Percentiles rank a stretch among this genome's conserved stretches.
Evolutionary conservation across 2,329 filamentous ascomycete genomes (phyloP).

Genomic region (Stagonosporopsis rhizophila): DNA sequence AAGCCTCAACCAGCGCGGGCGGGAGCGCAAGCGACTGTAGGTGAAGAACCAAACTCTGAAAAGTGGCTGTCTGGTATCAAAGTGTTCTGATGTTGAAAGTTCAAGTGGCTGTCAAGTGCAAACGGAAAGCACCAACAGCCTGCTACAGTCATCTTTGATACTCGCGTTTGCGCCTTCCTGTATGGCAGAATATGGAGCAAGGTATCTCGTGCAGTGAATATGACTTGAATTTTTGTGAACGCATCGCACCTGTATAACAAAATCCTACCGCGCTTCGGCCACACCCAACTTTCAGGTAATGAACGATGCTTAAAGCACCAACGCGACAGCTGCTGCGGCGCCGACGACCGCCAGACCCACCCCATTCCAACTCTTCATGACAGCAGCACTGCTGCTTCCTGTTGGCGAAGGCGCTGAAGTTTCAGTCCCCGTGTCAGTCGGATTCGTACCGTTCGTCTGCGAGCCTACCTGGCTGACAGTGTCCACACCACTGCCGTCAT

Average conservation of each 20-base stretch:
- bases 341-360: not conserved
- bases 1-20: not conserved
- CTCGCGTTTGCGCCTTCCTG: slow-evolving; percentile 1
- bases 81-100: not conserved
- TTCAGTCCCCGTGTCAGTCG: slow-evolving; percentile 14
- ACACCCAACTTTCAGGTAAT: not conserved
- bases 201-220: not conserved
- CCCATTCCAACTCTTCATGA: not conserved
- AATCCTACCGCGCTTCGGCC: not conserved
- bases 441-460: slow-evolving; percentile 16
- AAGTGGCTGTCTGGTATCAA: not conserved
- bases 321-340: not conserved
- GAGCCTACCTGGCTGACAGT: slow-evolving; percentile 27
- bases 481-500: slow-evolving; percentile 41
- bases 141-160: not conserved
- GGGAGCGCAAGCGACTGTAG: not conserved
- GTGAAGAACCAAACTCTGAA: not conserved
- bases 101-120: not conserved
- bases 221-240: not conserved
- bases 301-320: not conserved
- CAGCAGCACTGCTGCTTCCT: slow-evolving; percentile 4
- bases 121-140: slow-evolving; percentile 6
- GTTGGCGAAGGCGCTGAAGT: slow-evolving; percentile 6
- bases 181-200: not conserved
- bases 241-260: not conserved